Evolutionary conservation across 306 rosid species (phyloP).

Genomic region (Prunus kanzakura): DNA sequence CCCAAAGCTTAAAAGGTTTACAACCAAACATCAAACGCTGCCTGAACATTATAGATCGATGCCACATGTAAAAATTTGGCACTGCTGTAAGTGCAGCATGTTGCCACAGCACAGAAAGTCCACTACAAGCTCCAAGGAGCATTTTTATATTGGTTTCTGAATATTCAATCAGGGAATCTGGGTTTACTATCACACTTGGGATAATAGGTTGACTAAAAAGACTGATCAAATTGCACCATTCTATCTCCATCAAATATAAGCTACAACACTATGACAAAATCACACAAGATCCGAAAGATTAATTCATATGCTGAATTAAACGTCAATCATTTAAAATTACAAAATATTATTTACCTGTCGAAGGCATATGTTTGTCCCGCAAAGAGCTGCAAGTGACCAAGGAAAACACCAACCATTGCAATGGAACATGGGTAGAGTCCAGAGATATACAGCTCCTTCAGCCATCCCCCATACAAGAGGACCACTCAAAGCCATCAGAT

Average conservation of each 20-base stretch:
- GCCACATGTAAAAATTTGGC: background rate
- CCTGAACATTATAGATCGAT: background rate
- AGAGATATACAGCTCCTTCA: conserved; percentile 83
- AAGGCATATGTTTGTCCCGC: conserved; percentile 84
- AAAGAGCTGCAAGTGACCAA: conserved; percentile 86
- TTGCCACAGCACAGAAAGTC: background rate
- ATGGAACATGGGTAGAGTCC: conserved; percentile 98
- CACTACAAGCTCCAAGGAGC: background rate
- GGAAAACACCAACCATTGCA: conserved; percentile 97
- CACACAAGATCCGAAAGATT: background rate
- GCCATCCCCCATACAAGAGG: conserved; percentile 83
- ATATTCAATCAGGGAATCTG: background rate
- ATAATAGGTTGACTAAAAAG: background rate
- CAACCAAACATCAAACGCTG: background rate
- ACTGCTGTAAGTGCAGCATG: background rate
- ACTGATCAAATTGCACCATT: background rate
- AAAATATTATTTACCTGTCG: conserved; percentile 59
- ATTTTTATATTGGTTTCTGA: background rate
- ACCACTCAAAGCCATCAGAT: conserved; percentile 53
- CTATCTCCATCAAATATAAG: background rate
- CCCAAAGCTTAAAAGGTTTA: background rate
- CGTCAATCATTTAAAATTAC: background rate
- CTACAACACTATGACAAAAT: background rate
- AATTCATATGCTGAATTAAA: background rate
- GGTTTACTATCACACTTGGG: background rate